These are phyloP conservation scores for Rubia balearica DNA, from an alignment of 305 asterid species.

Conservation along the genomic window DNA sequence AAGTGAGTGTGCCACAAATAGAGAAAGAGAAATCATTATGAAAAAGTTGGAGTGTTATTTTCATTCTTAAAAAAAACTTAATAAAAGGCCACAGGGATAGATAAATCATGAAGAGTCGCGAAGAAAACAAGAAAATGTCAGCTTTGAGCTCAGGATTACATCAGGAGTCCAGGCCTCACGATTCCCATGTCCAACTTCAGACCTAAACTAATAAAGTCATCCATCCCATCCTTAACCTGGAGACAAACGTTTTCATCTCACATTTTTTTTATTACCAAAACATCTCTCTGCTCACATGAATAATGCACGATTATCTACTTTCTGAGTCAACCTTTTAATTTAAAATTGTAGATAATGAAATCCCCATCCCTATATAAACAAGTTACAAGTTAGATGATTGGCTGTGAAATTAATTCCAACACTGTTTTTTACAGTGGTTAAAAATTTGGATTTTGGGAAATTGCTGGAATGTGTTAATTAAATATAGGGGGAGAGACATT, in stretches of 20 bases:
- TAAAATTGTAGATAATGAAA: too few relatives aligned
- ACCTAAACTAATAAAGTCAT: not conserved
- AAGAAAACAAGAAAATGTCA: not conserved
- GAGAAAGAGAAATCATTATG: too few relatives aligned
- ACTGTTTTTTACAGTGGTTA: too few relatives aligned
- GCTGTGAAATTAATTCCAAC: too few relatives aligned
- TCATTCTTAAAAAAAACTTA: too few relatives aligned
- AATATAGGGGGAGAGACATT: not conserved
- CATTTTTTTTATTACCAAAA: not conserved
- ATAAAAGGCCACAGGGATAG: too few relatives aligned
- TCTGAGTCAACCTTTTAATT: too few relatives aligned
- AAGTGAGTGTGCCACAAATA: too few relatives aligned
- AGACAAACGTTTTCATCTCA: not conserved
- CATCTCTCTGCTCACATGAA: not conserved
- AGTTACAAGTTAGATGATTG: too few relatives aligned
- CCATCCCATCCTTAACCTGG: not conserved
- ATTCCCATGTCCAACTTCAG: not conserved
- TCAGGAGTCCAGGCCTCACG: not conserved
- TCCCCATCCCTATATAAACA: too few relatives aligned
- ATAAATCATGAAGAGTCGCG: not conserved
- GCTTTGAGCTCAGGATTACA: conserved; percentile 3
- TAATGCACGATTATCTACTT: not conserved
- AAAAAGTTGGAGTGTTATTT: too few relatives aligned
- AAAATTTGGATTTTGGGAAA: not conserved
- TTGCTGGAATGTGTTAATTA: not conserved